These are phyloP conservation scores for Lachnellula occidentalis DNA, from an alignment of 2,329 filamentous ascomycete species.

Conservation along the genomic window DNA sequence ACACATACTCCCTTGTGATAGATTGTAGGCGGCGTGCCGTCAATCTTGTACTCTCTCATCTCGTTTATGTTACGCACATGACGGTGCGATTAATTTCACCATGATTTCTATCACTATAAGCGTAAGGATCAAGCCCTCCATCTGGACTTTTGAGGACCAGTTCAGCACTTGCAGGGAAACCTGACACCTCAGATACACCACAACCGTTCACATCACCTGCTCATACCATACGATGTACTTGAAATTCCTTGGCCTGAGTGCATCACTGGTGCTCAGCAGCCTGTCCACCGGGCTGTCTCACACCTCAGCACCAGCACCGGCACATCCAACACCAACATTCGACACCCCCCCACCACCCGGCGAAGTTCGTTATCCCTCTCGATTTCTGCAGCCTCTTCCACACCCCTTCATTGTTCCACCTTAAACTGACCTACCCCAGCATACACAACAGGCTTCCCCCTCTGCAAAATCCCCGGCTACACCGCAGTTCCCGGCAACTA, in stretches of 20 bases:
- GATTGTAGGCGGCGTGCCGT: not conserved
- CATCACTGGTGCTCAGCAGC: not conserved
- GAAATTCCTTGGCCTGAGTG: not conserved
- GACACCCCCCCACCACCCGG: not conserved
- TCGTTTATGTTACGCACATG: not conserved
- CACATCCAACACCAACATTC: not conserved
- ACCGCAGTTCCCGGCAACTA: slow-evolving; percentile 12
- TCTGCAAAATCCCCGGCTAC: slow-evolving; percentile 13
- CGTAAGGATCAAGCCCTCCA: not conserved
- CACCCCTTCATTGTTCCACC: slow-evolving; percentile 14
- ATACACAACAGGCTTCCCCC: slow-evolving; percentile 10
- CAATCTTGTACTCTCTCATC: not conserved
- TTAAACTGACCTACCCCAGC: slow-evolving; percentile 25
- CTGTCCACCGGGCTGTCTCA: not conserved
- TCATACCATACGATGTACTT: not conserved
- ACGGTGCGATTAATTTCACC: not conserved
- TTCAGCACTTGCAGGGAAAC: too few relatives aligned
- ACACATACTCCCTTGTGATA: not conserved
- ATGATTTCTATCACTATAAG: not conserved
- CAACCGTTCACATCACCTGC: too few relatives aligned
- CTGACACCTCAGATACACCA: too few relatives aligned
- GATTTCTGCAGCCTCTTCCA: slow-evolving; percentile 17
- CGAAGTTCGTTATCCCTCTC: not conserved
- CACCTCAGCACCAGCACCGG: too few relatives aligned
- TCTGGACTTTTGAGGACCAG: too few relatives aligned